Conservation (phyloP, 164 flowering plant species). For the Aristolochia californica region DNA sequence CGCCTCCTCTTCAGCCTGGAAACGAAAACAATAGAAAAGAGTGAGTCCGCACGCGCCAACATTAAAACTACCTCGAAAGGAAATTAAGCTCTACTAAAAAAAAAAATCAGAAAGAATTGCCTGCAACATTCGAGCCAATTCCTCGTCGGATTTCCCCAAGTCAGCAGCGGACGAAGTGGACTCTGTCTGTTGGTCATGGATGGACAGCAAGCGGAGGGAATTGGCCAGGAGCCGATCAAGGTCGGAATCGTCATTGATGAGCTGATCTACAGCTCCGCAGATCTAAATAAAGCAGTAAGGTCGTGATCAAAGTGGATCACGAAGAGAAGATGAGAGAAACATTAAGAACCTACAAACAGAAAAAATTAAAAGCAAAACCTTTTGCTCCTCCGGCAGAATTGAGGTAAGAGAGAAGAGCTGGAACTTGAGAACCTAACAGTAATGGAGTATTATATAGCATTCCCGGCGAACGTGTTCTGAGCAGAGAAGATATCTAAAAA, state of each 20-base stretch:
- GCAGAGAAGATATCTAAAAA: background rate
- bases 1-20: conserved; percentile 85
- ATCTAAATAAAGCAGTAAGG: conserved; percentile 27
- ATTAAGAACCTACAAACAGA: background rate
- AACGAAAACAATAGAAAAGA: background rate
- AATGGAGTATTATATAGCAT: no score
- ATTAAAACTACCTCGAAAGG: background rate
- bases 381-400: conserved; percentile 73
- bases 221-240: conserved; percentile 32
- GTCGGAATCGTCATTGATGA: conserved; percentile 49
- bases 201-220: conserved; percentile 46
- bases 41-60: background rate
- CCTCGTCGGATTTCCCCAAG: conserved; percentile 52
- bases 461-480: no score
- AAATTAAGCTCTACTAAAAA: background rate
- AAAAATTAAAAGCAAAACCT: conserved; percentile 28
- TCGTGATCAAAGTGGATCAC: background rate
- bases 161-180: conserved; percentile 8
- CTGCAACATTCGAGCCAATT: conserved; percentile 85
- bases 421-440: conserved; percentile 59
- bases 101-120: conserved; percentile 11
- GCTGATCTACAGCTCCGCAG: conserved; percentile 33
- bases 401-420: conserved; percentile 91
- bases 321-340: background rate
- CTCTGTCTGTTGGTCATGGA: conserved; percentile 16